Percentiles rank a stretch among this genome's conserved stretches.
phyloP scores from a whole-genome alignment of 1,139 yeast species.

The Scheffersomyces stambukii region DNA sequence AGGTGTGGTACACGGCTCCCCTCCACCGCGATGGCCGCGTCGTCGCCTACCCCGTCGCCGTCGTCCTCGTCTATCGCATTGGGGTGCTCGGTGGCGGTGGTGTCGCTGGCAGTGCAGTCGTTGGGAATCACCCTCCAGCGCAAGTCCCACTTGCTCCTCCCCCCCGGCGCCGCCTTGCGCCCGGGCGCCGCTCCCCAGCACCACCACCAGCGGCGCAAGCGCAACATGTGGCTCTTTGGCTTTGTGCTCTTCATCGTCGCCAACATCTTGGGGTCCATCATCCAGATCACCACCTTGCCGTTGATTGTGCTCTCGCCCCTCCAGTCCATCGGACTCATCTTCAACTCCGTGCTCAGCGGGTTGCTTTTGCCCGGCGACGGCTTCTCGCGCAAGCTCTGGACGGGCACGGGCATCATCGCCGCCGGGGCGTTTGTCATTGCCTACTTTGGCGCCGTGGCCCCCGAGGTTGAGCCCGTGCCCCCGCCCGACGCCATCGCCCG shows the following conservation, averaged over 20 bases:
- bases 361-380: constrained; percentile 62
- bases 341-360: constrained; percentile 72
- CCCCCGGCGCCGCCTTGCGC: constrained; percentile 7
- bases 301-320: constrained; percentile 75
- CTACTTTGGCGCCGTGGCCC: constrained; percentile 49
- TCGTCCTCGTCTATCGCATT: constrained; percentile 25
- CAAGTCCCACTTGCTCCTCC: constrained; percentile 57
- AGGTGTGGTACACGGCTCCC: too few relatives aligned
- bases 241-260: constrained; percentile 66
- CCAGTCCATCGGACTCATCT: constrained; percentile 83
- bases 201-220: constrained; percentile 37
- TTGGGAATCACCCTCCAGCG: constrained; percentile 82
- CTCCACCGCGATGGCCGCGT: constrained; percentile 5
- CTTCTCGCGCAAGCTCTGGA: constrained; percentile 53
- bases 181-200: constrained; percentile 14
- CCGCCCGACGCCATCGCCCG: constrained; percentile 18
- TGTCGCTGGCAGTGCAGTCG: constrained; percentile 79
- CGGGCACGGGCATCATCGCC: constrained; percentile 68
- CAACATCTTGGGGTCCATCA: constrained; percentile 75
- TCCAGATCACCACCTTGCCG: constrained; percentile 82
- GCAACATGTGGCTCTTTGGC: constrained; percentile 76
- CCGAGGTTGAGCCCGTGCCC: constrained; percentile 17
- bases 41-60: constrained; percentile 4
- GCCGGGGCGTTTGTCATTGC: constrained; percentile 82
- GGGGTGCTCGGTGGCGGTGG: constrained; percentile 73